Conservation (phyloP, 768 basidiomycete species). For the Mycena pura region DNA sequence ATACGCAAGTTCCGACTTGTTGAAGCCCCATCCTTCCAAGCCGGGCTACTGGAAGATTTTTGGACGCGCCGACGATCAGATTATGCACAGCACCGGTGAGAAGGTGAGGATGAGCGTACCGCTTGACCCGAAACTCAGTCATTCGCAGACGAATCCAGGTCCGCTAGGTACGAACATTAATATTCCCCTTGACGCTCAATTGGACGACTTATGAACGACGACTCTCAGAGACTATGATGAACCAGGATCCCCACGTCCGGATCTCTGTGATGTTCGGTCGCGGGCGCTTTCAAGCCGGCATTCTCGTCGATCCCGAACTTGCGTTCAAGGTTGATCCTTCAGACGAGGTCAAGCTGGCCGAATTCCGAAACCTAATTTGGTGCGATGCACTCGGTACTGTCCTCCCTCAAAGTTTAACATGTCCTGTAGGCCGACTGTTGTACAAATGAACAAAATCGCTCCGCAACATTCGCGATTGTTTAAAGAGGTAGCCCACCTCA, state of each 20-base stretch:
- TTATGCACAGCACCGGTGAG: conserved; percentile 11
- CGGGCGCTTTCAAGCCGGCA: conserved; percentile 39
- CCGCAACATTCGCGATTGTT: conserved; percentile 50
- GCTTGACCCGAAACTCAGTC: background rate
- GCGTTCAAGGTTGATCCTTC: conserved; percentile 29
- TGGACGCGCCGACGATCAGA: conserved; percentile 49
- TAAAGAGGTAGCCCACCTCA: conserved; percentile 43
- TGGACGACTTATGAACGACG: conserved; percentile 8
- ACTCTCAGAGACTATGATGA: conserved; percentile 46
- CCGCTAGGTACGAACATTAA: conserved; percentile 36
- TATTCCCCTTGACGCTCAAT: no score
- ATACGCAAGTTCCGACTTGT: conserved; percentile 50
- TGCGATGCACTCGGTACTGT: conserved; percentile 6
- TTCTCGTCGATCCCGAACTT: conserved; percentile 40
- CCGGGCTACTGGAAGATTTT: conserved; percentile 44
- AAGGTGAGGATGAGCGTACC: background rate
- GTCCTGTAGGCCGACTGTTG: conserved; percentile 43
- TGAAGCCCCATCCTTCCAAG: conserved; percentile 51
- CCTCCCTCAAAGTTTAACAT: background rate
- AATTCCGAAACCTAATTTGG: conserved; percentile 35
- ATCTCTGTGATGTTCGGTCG: conserved; percentile 44
- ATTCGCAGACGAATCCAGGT: conserved; percentile 40
- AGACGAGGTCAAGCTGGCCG: conserved; percentile 23
- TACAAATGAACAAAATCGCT: conserved; percentile 42
- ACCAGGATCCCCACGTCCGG: conserved; percentile 33